phyloP scores from a whole-genome alignment of 352 stramenopile genomes.

The Phytophthora ohioensis region DNA sequence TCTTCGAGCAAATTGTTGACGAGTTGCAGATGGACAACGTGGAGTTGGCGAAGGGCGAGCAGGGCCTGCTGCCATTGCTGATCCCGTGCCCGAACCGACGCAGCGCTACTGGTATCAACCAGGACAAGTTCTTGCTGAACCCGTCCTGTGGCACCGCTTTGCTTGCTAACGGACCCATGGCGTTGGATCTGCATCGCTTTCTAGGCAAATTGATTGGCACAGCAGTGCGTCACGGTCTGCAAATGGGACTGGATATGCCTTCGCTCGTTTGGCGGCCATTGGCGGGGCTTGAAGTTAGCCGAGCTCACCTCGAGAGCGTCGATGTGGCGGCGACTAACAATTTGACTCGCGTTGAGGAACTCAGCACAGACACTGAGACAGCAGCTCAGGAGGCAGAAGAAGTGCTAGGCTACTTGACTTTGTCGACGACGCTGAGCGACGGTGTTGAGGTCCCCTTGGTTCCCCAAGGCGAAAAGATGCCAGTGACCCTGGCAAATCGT shows the following conservation, averaged over 20 bases:
- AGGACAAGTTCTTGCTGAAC: constrained; percentile 94
- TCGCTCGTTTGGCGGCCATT: constrained; percentile 89
- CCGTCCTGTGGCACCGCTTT: constrained; percentile 83
- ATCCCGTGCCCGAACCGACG: constrained; percentile 91
- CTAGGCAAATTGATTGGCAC: constrained; percentile 97
- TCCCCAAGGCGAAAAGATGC: constrained; percentile 73
- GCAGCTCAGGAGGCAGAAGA: constrained; percentile 48
- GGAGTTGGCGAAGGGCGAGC: constrained; percentile 85
- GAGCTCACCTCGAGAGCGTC: constrained; percentile 81
- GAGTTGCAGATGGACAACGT: constrained; percentile 95
- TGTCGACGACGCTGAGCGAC: constrained; percentile 85
- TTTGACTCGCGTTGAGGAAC: constrained; percentile 70
- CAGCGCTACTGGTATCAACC: constrained; percentile 87
- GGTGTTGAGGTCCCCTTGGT: constrained; percentile 76
- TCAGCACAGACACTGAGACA: constrained; percentile 34
- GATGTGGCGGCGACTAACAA: constrained; percentile 82
- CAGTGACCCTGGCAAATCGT: constrained; percentile 71
- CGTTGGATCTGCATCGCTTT: constrained; percentile 95
- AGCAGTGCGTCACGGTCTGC: constrained; percentile 95
- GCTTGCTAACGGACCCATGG: constrained; percentile 87
- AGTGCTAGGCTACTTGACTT: constrained; percentile 75
- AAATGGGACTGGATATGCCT: constrained; percentile 93
- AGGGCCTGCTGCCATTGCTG: constrained; percentile 87
- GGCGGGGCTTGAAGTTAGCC: constrained; percentile 76
- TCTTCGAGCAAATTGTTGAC: constrained; percentile 97